Percentiles rank a stretch among this genome's conserved stretches.
These are phyloP conservation scores for Claviceps cyperi DNA, from an alignment of 2,329 filamentous ascomycete genomes.

Conservation along the genomic window DNA sequence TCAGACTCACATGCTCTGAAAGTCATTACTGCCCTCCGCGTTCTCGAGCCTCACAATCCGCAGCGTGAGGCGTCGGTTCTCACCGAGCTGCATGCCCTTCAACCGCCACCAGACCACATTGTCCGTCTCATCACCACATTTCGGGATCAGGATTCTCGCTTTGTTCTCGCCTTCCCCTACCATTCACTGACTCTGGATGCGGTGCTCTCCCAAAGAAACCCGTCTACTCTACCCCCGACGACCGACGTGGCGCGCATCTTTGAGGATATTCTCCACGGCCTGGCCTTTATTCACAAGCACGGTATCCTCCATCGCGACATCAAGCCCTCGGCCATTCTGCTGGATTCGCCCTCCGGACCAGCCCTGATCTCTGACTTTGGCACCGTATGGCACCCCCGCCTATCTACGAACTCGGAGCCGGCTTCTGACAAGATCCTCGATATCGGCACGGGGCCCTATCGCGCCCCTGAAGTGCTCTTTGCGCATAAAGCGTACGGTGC, in stretches of 20 bases:
- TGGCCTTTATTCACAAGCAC: constrained; percentile 55
- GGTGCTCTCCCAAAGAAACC: constrained; percentile 5
- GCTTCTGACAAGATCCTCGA: constrained; percentile 68
- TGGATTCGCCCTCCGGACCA: constrained; percentile 51
- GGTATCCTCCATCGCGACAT: constrained; percentile 86
- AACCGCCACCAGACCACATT: constrained; percentile 18
- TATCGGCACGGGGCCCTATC: constrained; percentile 83
- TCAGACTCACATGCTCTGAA: constrained; percentile 58
- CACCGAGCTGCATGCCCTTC: constrained; percentile 32
- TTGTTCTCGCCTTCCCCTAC: constrained; percentile 77
- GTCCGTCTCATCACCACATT: constrained; percentile 63
- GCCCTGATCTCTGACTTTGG: constrained; percentile 84
- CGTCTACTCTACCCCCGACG: constrained; percentile 13
- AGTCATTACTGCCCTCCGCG: constrained; percentile 60
- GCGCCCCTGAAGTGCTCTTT: constrained; percentile 81
- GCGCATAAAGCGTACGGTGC: constrained; percentile 59
- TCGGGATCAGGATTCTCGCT: constrained; percentile 51
- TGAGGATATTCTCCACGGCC: constrained; percentile 52
- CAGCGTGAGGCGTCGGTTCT: constrained; percentile 68
- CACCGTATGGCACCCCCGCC: constrained; percentile 63
- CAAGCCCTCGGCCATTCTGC: constrained; percentile 80
- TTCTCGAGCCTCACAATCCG: constrained; percentile 71
- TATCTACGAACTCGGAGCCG: constrained; percentile 48
- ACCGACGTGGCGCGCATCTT: constrained; percentile 32
- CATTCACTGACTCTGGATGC: constrained; percentile 53